Base-by-base conservation (phyloP, 2,329 filamentous ascomycete species). In the Monilinia vaccinii-corymbosi region DNA sequence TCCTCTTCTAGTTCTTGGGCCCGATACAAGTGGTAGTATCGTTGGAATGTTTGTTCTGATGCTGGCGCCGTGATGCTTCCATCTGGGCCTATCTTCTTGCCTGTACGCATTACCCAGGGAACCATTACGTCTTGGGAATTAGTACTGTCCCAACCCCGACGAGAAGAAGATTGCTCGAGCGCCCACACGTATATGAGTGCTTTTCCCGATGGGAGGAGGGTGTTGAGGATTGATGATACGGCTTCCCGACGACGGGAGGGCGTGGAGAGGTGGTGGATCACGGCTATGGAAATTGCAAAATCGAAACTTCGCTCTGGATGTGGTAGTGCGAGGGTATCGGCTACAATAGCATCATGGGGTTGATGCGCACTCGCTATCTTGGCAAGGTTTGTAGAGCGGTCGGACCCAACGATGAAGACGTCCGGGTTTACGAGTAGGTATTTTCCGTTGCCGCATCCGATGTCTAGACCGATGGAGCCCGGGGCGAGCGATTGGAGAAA, bases 391-490 rank as follows among this genome's bases (percentile, higher is more conserved):
- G 77, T 78, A 68, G 84, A 95, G 77, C 91, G 83, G 77, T 97
- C 94, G 60, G 88, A 93, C 60, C 85, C 93, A 61, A 97, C 73
- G 58, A 97, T 87, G 75, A 89, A 91, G 52, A 96, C 76, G 67
- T 83, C 75, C 25, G 79, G 80, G 74, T 95, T 95, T 60, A 96
- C 88, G 62, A 81, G 78, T 62, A 97, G 78, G 73, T 97, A 97
- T 78, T 97, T 97, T 67, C 94, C 94, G 76, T 99, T 99, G 62
- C 94, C 94, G 75, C 94, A 97, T 62, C 94, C 94, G 60, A 97
- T 80, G 74, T 99, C 94, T 36, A 96, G 79, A 11, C 94, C 94
- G 60, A 97, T 75, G 53, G 89, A 82, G 31, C 92, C 93, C 14
- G 84, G 75, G 0, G 79, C 71, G 51, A 88, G 81, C 36, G 77